Base-by-base conservation (phyloP, 139 green algal genomes). In the Chlorella vulgaris region DNA sequence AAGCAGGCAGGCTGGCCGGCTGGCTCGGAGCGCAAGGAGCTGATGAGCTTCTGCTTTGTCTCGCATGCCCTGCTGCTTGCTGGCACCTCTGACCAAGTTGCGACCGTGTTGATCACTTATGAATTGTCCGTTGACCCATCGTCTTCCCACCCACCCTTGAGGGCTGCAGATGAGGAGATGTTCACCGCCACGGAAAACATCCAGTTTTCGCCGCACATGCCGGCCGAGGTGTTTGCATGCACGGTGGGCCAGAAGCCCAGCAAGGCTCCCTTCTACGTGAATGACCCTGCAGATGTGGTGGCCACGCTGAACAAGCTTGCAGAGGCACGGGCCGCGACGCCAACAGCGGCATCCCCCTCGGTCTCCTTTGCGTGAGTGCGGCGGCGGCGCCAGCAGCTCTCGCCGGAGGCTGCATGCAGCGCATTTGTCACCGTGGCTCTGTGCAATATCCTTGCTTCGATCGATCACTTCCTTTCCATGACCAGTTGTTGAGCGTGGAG, bases 231-330 rank as follows among this genome's bases (percentile, higher is more conserved):
- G 77, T 99, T 97, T 90, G 94, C 96, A 0, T 96, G 91, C 85
- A 98, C 94, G 28, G 95, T 99, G 53, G 96, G 96, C 1, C 96
- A 99, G 87, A 98, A 98, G 83, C 96, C 96, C 40, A 93, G 80
- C 84, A 94, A 95, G 62, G 96, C 96, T 53, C 92, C 94, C 47
- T 98, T 96, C 85, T 99, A 99, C 85, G 86, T 99, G 28, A 97
- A 99, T 84, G 96, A 99, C 82, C 86, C 93, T 0, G 84, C 80
- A 7, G 94, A 98, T 69, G 95, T 98, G 43, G 28, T 94, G 50
- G 74, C 85, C 36, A 74, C 91, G 50, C 81, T 95, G 76, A 79
- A 61, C 22, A 86, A 87, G 73, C 78, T 92, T 70, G 78, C 73
- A 47, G 81, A 82, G 43, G 50, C 42, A 69, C 21, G 10, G 36